A percentile compares a stretch with the other conserved stretches of the same genome.
Evolutionary conservation across 1,284 basidiomycete genomes (phyloP).

Genomic region (Trametes versicolor): DNA sequence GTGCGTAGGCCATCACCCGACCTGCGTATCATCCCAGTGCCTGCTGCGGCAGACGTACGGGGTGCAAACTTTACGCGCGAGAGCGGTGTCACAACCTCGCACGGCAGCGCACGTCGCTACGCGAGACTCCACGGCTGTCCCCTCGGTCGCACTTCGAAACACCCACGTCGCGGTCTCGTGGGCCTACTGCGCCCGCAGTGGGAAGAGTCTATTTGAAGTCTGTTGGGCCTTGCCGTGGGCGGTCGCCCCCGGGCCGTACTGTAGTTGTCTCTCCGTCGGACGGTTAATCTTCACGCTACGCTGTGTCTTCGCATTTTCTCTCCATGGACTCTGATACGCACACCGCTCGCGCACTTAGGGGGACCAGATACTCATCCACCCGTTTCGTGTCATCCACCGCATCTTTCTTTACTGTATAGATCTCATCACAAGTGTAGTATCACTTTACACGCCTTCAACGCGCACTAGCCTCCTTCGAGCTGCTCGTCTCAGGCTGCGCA

Average conservation of each 20-base stretch:
- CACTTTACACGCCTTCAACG: slow-evolving; percentile 8
- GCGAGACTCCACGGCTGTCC: background rate
- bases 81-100: background rate
- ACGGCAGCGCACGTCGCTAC: slow-evolving; percentile 1
- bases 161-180: slow-evolving; percentile 10
- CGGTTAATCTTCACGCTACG: background rate
- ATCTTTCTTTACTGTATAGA: slow-evolving; percentile 19
- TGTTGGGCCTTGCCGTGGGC: background rate
- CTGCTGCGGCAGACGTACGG: background rate
- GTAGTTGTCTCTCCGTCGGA: slow-evolving; percentile 4
- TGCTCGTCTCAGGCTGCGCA: background rate
- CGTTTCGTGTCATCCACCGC: slow-evolving; percentile 5
- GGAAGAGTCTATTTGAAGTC: slow-evolving; percentile 4
- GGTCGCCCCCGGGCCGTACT: background rate
- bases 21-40: background rate
- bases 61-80: background rate
- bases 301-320: background rate
- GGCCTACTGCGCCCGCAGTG: slow-evolving; percentile 8
- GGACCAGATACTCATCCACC: slow-evolving; percentile 2
- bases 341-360: slow-evolving; percentile 5
- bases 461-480: background rate
- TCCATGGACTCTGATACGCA: slow-evolving; percentile 13
- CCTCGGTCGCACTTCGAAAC: background rate
- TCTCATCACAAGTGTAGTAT: slow-evolving; percentile 14
- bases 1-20: background rate